Evolutionary conservation across 2,329 filamentous ascomycete genomes (phyloP).

Genomic region (Cercospora sp.): DNA sequence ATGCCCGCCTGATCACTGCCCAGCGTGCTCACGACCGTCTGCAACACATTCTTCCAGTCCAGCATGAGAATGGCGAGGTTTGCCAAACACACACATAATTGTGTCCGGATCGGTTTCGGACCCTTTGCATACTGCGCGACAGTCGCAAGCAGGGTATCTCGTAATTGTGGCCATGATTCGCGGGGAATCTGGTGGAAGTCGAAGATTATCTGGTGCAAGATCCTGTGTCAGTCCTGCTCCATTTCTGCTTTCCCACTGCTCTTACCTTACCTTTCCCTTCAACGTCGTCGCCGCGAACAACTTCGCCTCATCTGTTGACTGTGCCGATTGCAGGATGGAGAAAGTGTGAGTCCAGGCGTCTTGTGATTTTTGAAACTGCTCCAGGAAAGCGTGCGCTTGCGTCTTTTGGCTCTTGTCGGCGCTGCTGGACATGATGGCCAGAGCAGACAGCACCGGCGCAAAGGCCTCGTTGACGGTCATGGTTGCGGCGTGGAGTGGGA

Average conservation of each 20-base stretch:
- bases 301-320: slow-evolving; percentile 79
- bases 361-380: slow-evolving; percentile 95
- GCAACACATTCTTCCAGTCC: slow-evolving; percentile 89
- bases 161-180: slow-evolving; percentile 71
- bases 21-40: slow-evolving; percentile 75
- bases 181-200: slow-evolving; percentile 86
- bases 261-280: slow-evolving; percentile 81
- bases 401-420: slow-evolving; percentile 75
- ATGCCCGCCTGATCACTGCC: slow-evolving; percentile 75
- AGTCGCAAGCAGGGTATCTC: slow-evolving; percentile 79
- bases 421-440: slow-evolving; percentile 86
- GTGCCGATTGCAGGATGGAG: slow-evolving; percentile 74
- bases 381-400: slow-evolving; percentile 85
- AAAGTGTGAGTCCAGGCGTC: slow-evolving; percentile 91
- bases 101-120: slow-evolving; percentile 74
- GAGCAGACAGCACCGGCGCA: slow-evolving; percentile 80
- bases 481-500: slow-evolving; percentile 14
- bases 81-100: slow-evolving; percentile 91
- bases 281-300: slow-evolving; percentile 95
- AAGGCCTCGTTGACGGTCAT: slow-evolving; percentile 58
- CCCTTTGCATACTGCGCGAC: slow-evolving; percentile 79
- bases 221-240: slow-evolving; percentile 13
- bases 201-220: slow-evolving; percentile 75
- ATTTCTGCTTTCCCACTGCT: slow-evolving; percentile 9
- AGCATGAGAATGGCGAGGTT: slow-evolving; percentile 96